These are phyloP conservation scores for Hypoxylon fragiforme DNA, from an alignment of 495 filamentous ascomycete genomes.

Conservation along the genomic window DNA sequence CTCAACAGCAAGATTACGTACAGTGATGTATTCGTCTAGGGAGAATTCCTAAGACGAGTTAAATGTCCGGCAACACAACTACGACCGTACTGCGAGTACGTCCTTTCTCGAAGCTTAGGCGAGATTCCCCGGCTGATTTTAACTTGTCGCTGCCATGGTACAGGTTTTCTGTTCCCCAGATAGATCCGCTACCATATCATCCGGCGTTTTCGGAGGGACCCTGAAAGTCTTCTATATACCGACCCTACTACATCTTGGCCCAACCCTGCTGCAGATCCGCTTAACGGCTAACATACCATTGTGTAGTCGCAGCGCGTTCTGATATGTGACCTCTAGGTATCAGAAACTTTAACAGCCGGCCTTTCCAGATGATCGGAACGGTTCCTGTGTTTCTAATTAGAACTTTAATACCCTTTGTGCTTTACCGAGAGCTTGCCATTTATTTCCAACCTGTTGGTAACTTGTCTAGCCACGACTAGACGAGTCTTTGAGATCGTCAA, in stretches of 20 bases:
- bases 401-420: conserved; percentile 24
- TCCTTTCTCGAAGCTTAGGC: conserved; percentile 26
- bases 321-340: conserved; percentile 22
- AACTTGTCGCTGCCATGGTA: conserved; percentile 16
- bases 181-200: conserved; percentile 32
- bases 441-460: conserved; percentile 27
- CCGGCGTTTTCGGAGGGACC: conserved; percentile 31
- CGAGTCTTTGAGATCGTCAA: neutral
- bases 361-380: conserved; percentile 25
- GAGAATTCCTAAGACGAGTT: conserved; percentile 19
- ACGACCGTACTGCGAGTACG: conserved; percentile 21
- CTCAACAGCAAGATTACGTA: conserved; percentile 27
- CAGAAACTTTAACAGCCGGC: conserved; percentile 14
- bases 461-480: neutral
- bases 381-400: conserved; percentile 14
- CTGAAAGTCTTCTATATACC: conserved; percentile 34
- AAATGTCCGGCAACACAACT: conserved; percentile 29
- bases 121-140: conserved; percentile 27
- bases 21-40: conserved; percentile 21
- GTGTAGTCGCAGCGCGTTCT: conserved; percentile 17
- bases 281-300: conserved; percentile 24
- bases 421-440: conserved; percentile 23
- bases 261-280: conserved; percentile 37
- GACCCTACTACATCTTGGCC: conserved; percentile 22
- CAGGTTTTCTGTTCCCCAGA: conserved; percentile 28